Evolutionary conservation across 2,329 filamentous ascomycete genomes (phyloP), one percentile per base, ranked within the genome.

Genomic region (Fusarium burgessii): DNA sequence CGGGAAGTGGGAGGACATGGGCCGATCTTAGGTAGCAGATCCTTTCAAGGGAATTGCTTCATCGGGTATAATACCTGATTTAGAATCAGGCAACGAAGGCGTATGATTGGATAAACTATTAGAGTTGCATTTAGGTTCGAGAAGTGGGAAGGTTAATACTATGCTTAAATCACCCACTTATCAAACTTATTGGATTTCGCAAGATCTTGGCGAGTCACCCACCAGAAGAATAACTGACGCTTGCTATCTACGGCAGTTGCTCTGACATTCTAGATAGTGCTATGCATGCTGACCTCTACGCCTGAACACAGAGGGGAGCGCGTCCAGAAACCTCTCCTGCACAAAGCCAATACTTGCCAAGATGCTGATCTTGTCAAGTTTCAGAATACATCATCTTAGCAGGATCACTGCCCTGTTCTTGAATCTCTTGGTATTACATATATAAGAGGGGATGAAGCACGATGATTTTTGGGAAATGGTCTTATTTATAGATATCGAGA

Each of bases 281-380:
- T 23, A 20, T 47, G 27, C 25, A 10, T 56, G 42, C 42, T 23
- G 29, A 32, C 38, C 35, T 50, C 36, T 56, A 38, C 25, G 15
- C 12, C 27, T 36, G 13, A 17, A 13, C n/a, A 33, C n/a, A 43
- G 23, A 33, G 10, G 13, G 38, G 47, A 60, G 23, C 32, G 23
- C 32, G 14, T 25, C 52, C 41, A 51, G 27, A 40, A 27, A 23
- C 47, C 27, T 49, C 23, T n/a, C 20, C 18, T 29, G 17, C n/a
- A 18, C 29, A 41, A 45, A n/a, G 32, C 46, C 46, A 66, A 32
- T 23, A 46, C 17, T 25, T 62, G 68, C 68, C 68, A 70, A 70
- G 68, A 58, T 70, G 68, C 43, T 71, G 67, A 70, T 71, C 67
- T 71, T 58, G 47, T 50, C 52, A n/a, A 36, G 51, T 71, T 70